A percentile compares a stretch with the other conserved stretches of the same genome.
Evolutionary conservation across 1,284 basidiomycete species (phyloP).

Genomic region (Trichosporon coremiiforme): DNA sequence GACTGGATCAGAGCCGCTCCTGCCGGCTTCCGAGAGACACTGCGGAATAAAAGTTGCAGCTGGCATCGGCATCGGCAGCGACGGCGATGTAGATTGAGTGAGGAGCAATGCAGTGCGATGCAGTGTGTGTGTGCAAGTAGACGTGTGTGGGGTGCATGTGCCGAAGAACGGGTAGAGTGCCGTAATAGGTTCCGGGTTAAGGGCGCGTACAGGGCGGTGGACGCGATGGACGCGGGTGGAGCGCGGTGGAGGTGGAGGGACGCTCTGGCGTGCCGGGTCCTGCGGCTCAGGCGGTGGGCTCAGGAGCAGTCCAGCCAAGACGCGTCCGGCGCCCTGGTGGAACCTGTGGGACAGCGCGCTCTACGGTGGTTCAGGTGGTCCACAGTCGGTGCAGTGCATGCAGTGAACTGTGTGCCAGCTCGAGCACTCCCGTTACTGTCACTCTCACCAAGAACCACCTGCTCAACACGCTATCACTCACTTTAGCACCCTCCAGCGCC

Average conservation of each 20-base stretch:
- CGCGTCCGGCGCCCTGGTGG: background rate
- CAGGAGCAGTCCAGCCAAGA: background rate
- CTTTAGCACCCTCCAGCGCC: background rate
- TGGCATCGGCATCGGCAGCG: background rate
- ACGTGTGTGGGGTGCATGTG: background rate
- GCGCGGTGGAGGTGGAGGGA: background rate
- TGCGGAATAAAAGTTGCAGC: background rate
- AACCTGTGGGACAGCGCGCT: too few relatives aligned
- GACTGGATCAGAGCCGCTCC: background rate
- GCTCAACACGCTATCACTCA: background rate
- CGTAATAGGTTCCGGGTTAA: background rate
- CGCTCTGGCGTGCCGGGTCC: background rate
- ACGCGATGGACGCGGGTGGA: background rate
- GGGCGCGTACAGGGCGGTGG: background rate
- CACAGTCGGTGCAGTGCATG: too few relatives aligned
- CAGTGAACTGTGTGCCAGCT: background rate
- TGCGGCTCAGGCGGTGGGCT: background rate
- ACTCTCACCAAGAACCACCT: slow-evolving; percentile 8
- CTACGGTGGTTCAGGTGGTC: too few relatives aligned
- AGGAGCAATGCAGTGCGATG: background rate
- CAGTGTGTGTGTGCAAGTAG: background rate
- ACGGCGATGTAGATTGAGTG: background rate
- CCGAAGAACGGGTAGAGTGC: background rate
- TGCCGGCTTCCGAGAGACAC: background rate
- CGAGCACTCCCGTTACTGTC: slow-evolving; percentile 7